These are phyloP conservation scores for Salicornia ramosissima DNA, from an alignment of 148 eudicot genomes.

Conservation along the genomic window DNA sequence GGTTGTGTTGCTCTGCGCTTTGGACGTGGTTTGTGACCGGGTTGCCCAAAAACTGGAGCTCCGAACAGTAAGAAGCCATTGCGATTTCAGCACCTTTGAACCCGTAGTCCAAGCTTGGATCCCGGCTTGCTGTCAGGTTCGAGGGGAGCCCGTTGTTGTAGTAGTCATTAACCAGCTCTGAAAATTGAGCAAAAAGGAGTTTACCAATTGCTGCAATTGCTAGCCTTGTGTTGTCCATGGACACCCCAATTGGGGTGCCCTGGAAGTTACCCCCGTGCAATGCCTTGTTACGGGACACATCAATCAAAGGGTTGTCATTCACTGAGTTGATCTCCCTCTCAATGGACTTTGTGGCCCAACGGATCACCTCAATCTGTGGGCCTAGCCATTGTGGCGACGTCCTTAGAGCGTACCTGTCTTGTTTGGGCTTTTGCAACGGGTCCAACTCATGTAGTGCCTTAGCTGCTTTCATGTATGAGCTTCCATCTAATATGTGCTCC, in stretches of 20 bases:
- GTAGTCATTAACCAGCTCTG: conserved; percentile 73
- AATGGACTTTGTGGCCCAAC: conserved; percentile 65
- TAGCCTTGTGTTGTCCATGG: conserved; percentile 77
- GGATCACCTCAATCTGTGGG: conserved; percentile 82
- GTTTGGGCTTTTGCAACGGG: conserved; percentile 80
- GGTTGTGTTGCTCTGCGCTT: conserved; percentile 91
- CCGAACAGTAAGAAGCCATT: conserved; percentile 90
- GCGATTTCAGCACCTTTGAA: conserved; percentile 89
- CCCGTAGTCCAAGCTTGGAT: conserved; percentile 87
- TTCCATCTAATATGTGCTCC: conserved; percentile 78
- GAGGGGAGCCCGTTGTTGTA: conserved; percentile 92
- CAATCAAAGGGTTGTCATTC: conserved; percentile 81
- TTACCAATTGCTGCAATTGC: conserved; percentile 84
- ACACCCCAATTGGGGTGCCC: conserved; percentile 87
- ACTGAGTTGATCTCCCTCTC: conserved; percentile 91
- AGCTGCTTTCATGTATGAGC: conserved; percentile 67
- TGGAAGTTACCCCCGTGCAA: conserved; percentile 87
- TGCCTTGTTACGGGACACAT: conserved; percentile 79
- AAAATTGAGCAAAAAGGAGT: conserved; percentile 76
- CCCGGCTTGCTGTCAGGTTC: conserved; percentile 69
- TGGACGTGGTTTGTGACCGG: conserved; percentile 91
- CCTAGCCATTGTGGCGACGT: conserved; percentile 96
- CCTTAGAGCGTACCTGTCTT: conserved; percentile 77
- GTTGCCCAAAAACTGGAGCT: conserved; percentile 71
- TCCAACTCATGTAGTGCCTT: conserved; percentile 61